These are phyloP conservation scores for Pichia sp. DNA, from an alignment of 1,139 yeast genomes.

Conservation along the genomic window DNA sequence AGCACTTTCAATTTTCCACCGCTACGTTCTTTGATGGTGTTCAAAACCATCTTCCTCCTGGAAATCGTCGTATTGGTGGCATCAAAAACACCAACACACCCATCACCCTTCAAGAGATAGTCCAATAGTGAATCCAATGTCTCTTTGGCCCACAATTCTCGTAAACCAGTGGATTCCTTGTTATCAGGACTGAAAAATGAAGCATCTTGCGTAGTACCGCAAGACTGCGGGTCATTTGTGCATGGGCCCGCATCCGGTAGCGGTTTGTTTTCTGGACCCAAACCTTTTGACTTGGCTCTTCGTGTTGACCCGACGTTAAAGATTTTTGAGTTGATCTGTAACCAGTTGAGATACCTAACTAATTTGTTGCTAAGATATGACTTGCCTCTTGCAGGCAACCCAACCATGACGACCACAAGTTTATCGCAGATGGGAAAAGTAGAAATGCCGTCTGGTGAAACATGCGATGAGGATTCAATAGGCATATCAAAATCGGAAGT, in stretches of 20 bases:
- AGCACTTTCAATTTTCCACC: conserved; percentile 72
- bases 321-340: conserved; percentile 75
- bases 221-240: too few species aligned
- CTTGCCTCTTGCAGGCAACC: conserved; percentile 75
- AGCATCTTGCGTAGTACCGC: conserved; percentile 47
- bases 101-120: conserved; percentile 70
- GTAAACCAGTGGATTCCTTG: conserved; percentile 48
- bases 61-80: conserved; percentile 86
- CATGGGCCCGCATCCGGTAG: conserved; percentile 41
- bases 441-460: conserved; percentile 76
- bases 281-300: conserved; percentile 55
- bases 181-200: conserved; percentile 83
- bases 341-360: conserved; percentile 82
- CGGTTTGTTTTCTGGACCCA: conserved; percentile 67
- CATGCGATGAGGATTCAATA: conserved; percentile 79
- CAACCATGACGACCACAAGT: conserved; percentile 89
- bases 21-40: conserved; percentile 61
- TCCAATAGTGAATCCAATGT: conserved; percentile 80
- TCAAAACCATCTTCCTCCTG: conserved; percentile 61
- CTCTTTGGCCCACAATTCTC: conserved; percentile 96
- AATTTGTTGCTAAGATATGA: conserved; percentile 85
- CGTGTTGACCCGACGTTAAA: conserved; percentile 94
- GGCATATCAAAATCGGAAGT: conserved; percentile 66
- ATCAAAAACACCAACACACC: conserved; percentile 91
- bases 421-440: conserved; percentile 18